Conservation (phyloP, 768 basidiomycete species). For the Pleurotus sapidus region DNA sequence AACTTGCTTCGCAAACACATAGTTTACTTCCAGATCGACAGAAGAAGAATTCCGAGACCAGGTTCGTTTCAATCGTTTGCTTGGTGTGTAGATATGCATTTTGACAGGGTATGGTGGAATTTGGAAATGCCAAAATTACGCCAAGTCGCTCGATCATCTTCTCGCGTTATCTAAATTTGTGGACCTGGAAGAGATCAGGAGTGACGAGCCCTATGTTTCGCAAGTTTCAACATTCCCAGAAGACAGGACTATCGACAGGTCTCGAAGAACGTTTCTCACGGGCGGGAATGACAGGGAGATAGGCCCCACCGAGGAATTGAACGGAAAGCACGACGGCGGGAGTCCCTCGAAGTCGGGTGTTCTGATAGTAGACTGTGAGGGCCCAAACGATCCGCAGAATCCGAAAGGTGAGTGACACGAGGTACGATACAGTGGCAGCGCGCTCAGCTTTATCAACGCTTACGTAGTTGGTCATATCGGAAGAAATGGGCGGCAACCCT, state of each 20-base stretch:
- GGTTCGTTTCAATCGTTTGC: too few species aligned
- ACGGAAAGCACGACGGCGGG: background rate
- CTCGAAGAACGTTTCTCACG: background rate
- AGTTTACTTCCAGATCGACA: too few species aligned
- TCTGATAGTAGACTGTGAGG: conserved; percentile 33
- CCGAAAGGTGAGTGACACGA: conserved; percentile 28
- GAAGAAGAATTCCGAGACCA: too few species aligned
- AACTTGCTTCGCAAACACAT: too few species aligned
- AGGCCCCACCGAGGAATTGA: background rate
- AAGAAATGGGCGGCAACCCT: conserved; percentile 64
- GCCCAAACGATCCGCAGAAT: conserved; percentile 32
- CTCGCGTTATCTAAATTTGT: too few species aligned
- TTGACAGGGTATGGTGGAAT: too few species aligned
- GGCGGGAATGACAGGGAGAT: background rate
- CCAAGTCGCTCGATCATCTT: too few species aligned
- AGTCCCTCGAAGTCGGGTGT: background rate
- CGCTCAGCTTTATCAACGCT: background rate
- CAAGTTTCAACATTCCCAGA: background rate
- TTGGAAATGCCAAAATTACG: too few species aligned
- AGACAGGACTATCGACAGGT: background rate
- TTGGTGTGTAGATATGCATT: too few species aligned
- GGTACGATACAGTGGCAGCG: background rate
- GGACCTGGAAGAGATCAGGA: too few species aligned
- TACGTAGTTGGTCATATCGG: conserved; percentile 48
- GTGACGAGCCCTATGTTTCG: too few species aligned